phyloP scores from a whole-genome alignment of 805 yeast genomes.

The Ogataea paradorogensis region DNA sequence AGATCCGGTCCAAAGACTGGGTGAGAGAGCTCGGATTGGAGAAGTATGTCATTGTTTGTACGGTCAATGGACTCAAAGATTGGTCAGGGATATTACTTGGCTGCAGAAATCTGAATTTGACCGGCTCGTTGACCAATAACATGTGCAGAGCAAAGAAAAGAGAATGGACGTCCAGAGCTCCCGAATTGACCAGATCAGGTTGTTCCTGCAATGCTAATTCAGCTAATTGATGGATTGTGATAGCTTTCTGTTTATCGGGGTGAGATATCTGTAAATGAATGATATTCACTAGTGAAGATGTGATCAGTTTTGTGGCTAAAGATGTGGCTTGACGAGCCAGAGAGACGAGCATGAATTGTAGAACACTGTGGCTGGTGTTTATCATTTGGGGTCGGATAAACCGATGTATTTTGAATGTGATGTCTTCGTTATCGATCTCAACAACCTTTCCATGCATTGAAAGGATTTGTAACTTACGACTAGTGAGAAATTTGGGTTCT shows the following conservation, averaged over 20 bases:
- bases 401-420: constrained; percentile 30
- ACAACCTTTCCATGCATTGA: constrained; percentile 46
- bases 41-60: constrained; percentile 18
- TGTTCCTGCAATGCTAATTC: constrained; percentile 2
- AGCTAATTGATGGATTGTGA: constrained; percentile 9
- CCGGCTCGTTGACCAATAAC: constrained; percentile 26
- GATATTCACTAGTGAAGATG: constrained; percentile 1
- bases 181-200: constrained; percentile 2
- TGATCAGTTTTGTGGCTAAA: not conserved
- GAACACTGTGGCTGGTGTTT: not conserved
- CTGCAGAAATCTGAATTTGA: constrained; percentile 21
- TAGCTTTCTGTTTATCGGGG: constrained; percentile 3
- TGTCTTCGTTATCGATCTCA: constrained; percentile 46
- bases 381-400: constrained; percentile 9
- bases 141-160: constrained; percentile 23
- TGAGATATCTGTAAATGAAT: constrained; percentile 2
- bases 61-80: constrained; percentile 21
- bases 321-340: constrained; percentile 2
- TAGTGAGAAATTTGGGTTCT: constrained; percentile 2
- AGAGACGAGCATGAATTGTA: constrained; percentile 3
- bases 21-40: constrained; percentile 25
- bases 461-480: constrained; percentile 9
- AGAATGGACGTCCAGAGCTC: constrained; percentile 14
- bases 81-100: constrained; percentile 17
- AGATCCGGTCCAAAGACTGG: constrained; percentile 17